Conservation (phyloP, 192 early-diverging fungal genomes). For the Podila clonocystis region DNA sequence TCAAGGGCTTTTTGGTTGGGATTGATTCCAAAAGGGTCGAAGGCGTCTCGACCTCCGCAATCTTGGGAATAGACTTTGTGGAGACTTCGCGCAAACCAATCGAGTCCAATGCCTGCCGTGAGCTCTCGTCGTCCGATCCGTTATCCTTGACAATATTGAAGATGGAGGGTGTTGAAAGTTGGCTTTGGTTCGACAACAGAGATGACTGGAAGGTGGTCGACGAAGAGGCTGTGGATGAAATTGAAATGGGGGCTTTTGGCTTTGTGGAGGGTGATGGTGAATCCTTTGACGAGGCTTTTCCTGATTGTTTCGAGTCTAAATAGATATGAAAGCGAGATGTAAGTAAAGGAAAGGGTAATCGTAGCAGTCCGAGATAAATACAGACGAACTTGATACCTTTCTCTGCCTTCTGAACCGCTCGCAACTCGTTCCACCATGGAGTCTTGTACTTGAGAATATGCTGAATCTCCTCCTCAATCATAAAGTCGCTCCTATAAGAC, state of each 20-base stretch:
- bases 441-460: slow-evolving; percentile 79
- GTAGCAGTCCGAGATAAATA: too few relatives aligned
- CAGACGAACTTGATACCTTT: too few relatives aligned
- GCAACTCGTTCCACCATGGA: slow-evolving; percentile 68
- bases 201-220: slow-evolving; percentile 19
- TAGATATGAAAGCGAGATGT: too few relatives aligned
- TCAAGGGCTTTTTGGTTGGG: neutral
- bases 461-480: slow-evolving; percentile 89
- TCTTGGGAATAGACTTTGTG: slow-evolving; percentile 11
- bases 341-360: too few relatives aligned
- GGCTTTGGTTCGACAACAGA: slow-evolving; percentile 1
- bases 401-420: slow-evolving; percentile 67
- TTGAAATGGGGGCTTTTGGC: neutral
- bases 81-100: slow-evolving; percentile 32
- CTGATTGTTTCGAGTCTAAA: neutral
- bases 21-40: neutral
- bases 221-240: neutral
- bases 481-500: slow-evolving; percentile 73
- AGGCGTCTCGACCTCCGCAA: neutral
- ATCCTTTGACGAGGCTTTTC: neutral
- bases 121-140: slow-evolving; percentile 7
- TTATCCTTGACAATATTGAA: slow-evolving; percentile 47
- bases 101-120: neutral
- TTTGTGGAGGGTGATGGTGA: neutral
- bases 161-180: slow-evolving; percentile 47